A percentile compares a stretch with the other conserved stretches of the same genome.
These are phyloP conservation scores for Pterocarpus santalinus DNA, from an alignment of 306 rosid species.

Conservation along the genomic window DNA sequence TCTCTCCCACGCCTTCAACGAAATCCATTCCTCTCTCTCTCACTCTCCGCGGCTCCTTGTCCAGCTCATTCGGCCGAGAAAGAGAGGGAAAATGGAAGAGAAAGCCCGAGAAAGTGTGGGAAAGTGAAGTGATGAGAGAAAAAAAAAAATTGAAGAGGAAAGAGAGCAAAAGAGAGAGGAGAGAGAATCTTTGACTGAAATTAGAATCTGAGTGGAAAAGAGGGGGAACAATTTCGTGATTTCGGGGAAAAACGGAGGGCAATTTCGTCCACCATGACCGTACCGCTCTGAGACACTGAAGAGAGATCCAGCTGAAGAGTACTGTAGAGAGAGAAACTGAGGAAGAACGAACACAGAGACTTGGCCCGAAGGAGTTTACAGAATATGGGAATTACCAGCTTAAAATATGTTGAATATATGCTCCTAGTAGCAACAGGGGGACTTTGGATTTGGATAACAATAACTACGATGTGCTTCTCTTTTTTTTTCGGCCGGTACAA, in stretches of 20 bases:
- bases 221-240: constrained; percentile 21
- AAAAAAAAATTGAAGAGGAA: not conserved
- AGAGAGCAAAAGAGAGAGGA: not conserved
- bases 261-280: constrained; percentile 42
- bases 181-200: constrained; percentile 53
- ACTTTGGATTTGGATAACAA: not conserved
- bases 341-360: not conserved
- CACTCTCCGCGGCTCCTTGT: not conserved
- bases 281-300: not conserved
- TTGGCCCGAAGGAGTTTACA: not conserved
- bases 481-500: not conserved
- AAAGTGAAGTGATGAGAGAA: not conserved
- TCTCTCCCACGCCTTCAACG: constrained; percentile 94
- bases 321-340: not conserved
- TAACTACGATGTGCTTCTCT: not conserved
- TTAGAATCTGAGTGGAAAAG: constrained; percentile 44
- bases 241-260: constrained; percentile 44
- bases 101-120: constrained; percentile 43
- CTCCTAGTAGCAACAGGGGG: not conserved
- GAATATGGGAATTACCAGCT: not conserved
- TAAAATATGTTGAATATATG: not conserved
- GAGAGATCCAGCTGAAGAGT: not conserved
- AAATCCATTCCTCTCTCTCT: constrained; percentile 70
- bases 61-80: constrained; percentile 41
- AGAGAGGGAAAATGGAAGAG: constrained; percentile 37